Evolutionary conservation across 2,329 filamentous ascomycete genomes (phyloP).

Genomic region (Colletotrichum tofieldiae): DNA sequence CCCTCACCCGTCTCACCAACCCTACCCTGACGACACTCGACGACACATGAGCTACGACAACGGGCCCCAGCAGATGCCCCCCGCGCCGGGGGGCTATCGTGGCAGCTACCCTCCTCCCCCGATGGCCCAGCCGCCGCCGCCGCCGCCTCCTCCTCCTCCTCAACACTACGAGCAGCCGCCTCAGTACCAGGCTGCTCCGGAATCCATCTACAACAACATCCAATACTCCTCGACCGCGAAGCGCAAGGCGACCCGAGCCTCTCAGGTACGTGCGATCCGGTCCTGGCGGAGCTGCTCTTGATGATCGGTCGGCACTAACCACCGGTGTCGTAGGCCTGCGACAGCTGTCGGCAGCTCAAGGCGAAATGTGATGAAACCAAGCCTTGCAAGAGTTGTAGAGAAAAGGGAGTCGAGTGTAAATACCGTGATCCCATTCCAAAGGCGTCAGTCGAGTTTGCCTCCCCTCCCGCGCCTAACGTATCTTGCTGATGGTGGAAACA

Average conservation of each 20-base stretch:
- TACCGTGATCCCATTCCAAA: constrained; percentile 94
- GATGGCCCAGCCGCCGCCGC: constrained; percentile 52
- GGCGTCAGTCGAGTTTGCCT: constrained; percentile 73
- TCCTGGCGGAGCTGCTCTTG: not conserved
- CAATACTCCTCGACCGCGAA: constrained; percentile 65
- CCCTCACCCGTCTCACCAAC: constrained; percentile 49
- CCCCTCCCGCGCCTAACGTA: constrained; percentile 48
- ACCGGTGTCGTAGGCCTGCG: constrained; percentile 79
- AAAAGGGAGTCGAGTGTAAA: constrained; percentile 86
- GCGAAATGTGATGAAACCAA: constrained; percentile 92
- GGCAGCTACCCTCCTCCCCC: constrained; percentile 58
- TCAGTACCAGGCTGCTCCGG: constrained; percentile 52
- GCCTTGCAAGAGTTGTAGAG: constrained; percentile 88
- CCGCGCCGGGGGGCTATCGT: constrained; percentile 61
- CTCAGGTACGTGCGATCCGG: constrained; percentile 65
- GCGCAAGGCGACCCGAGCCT: constrained; percentile 76
- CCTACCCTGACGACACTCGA: constrained; percentile 63
- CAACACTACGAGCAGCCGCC: constrained; percentile 52
- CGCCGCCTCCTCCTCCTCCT: constrained; percentile 47
- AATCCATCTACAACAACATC: constrained; percentile 57
- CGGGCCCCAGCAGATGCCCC: constrained; percentile 59
- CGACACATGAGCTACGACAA: constrained; percentile 70
- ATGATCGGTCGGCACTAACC: constrained; percentile 31
- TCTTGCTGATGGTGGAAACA: constrained; percentile 54
- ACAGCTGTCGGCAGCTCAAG: constrained; percentile 88